phyloP scores from a whole-genome alignment of 2,329 filamentous ascomycete genomes.

The Ophiostoma pallidulum region DNA sequence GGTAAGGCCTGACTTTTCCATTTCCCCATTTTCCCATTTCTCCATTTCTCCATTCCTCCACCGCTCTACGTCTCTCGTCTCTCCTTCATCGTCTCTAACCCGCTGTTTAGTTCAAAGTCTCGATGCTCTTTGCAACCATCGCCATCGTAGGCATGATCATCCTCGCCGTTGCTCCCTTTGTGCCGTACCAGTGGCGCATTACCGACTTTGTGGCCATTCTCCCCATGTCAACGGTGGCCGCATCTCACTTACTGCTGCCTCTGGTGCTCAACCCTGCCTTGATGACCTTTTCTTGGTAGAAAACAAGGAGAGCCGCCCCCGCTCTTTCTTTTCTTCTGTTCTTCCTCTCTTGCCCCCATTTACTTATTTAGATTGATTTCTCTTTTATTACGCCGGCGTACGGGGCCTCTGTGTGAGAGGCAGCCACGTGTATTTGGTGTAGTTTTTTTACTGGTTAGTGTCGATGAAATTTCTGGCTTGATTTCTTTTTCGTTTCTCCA shows the following conservation, averaged over 20 bases:
- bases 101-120: constrained; percentile 55
- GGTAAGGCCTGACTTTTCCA: constrained; percentile 44
- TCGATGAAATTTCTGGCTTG: no score
- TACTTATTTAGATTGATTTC: neutral
- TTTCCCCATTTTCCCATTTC: constrained; percentile 26
- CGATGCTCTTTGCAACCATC: constrained; percentile 51
- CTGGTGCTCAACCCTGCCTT: constrained; percentile 68
- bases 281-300: constrained; percentile 69
- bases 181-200: constrained; percentile 58
- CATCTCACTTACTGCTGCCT: constrained; percentile 60
- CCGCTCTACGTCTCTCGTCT: no score
- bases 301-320: no score
- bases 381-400: no score
- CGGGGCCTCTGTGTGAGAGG: no score
- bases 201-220: constrained; percentile 66
- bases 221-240: constrained; percentile 62
- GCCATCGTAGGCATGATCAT: constrained; percentile 55
- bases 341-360: neutral
- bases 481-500: no score
- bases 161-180: constrained; percentile 51
- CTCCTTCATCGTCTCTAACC: constrained; percentile 1
- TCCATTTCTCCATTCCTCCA: constrained; percentile 25
- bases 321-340: neutral
- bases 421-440: no score
- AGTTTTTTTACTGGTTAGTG: no score